Evolutionary conservation across 768 basidiomycete genomes (phyloP), one percentile per base, ranked within the genome.

Genomic region (Boletus edulis): DNA sequence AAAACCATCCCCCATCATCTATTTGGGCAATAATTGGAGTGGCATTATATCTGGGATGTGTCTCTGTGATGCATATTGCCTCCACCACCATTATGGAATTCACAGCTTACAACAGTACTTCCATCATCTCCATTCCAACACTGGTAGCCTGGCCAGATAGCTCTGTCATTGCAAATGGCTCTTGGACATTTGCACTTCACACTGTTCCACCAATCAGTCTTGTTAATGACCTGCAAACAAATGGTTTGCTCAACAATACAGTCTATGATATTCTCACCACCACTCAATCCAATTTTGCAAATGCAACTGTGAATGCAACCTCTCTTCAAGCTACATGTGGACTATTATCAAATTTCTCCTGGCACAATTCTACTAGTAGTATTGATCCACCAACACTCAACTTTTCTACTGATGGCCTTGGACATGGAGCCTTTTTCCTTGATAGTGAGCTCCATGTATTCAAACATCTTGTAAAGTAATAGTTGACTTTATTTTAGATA

Each of bases 1-100:
- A 66, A 47, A 54, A 32, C 15, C 29, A 34, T 8, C 13, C 55
- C 15, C 3, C 50, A 6, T 59, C 66, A 20, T 66, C 63, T 4
- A 9, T 44, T 15, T 46, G 48, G 50, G 24, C 46, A 11, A 48
- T 55, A 11, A 13, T 63, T 13, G 54, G 54, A 17, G 59, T 64
- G 31, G 39, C 32, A 7, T 17, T 45, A 7, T 68, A 68, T 44
- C 51, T 69, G 14, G 41, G 44, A 18, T 56, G 51, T 39, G 20
- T 68, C 14, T 64, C 56, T 22, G 15, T 38, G 13, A 53, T 68
- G 11, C 67, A 68, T 5, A 59, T 61, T 42, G 27, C 61, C 2
- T 62, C 67, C 3, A 50, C 67, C 0, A 45, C 67, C 3, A 52
- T 69, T 27, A 60, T 69, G 51, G 46, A 64, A 24, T 55, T 69